Base-by-base conservation (phyloP, 2,329 filamentous ascomycete genomes). In the Geosmithia flava region DNA sequence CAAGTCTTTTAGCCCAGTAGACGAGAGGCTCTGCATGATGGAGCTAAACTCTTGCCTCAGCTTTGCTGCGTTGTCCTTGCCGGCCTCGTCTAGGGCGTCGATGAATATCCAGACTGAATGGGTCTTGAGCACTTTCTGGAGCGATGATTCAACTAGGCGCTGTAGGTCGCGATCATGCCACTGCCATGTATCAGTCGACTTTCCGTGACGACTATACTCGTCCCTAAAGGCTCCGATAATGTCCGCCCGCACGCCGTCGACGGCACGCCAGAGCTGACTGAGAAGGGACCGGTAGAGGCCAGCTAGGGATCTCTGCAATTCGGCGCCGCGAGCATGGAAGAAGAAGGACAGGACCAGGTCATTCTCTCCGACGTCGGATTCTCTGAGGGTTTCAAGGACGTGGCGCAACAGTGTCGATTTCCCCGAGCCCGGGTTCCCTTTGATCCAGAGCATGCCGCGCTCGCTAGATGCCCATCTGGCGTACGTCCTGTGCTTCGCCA, bases 51-150 rank as follows among this genome's bases (percentile, higher is more conserved):
- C 11, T 8, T 30, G 6, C 7, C 42, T 19, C 20, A 42, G 19
- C 5, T 29, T 10, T 11, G 17, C 6, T 8, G 39, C 20, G 11
- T 17, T 4, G 15, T 42, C 37, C 20, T 47, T 20, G 27, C 39
- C 39, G n/a, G 29, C 37, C 17, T 47, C 46, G 43, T 47, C 46
- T 8, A 47, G 40, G 7, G 40, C 29, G 16, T 47, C 46, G 20
- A 47, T 43, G 16, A 42, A 47, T 16, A 23, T 19, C 19, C 20
- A 20, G 16, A 47, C 39, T 16, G 15, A n/a, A 16, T 16, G 17
- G 7, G 17, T 19, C 39, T 41, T 16, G n/a, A 41, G 39, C 6
- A 16, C 17, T 16, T 16, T 16, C n/a, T 16, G 39, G 39, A 41
- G 39, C 6, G 39, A 41, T n/a, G 39, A 7, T 16, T 41, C 6